Base-by-base conservation (phyloP, 108 stramenopile genomes). In the Cylindrotheca closterium region DNA sequence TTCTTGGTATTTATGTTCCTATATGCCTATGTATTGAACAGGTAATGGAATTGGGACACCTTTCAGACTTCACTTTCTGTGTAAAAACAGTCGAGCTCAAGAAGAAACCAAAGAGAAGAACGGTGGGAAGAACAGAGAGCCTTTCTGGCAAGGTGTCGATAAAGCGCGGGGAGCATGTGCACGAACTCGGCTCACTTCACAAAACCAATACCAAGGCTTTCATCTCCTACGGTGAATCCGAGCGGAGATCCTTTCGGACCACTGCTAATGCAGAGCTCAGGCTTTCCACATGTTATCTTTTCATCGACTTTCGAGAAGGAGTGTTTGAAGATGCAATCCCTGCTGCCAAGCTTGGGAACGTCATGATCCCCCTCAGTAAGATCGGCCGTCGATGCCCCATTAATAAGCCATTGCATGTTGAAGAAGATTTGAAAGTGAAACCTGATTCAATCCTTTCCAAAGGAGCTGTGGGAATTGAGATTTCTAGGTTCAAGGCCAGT, bases 1-100 rank as follows among this genome's bases (percentile, higher is more conserved):
- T 53, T 25, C 26, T 64, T 23, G 52, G 52, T 22, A 5, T 64
- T 1, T 53, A 53, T 32, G 52, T 64, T 0, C 32, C 32, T 19
- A 34, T 26, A 52, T 27, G 31, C 0, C 32, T 37, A 33, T 4
- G 30, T 2, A 64, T 64, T 3, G 31, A 64, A 15, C 48, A 53
- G 33, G 63, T 51, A 12, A 10, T 53, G 1, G 37, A 50, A 2
- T 23, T 64, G 33, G 21, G 51, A 7, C 5, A 1, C 51, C 37
- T 47, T 47, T 29, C 50, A 5, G 22, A 2, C 0, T 32, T 64
- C 52, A 31, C 51, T 30, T 21, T 64, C 27, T 32, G 37, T 32
- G 2, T 15, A 15, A 19, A 47, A 45, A 3, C 29, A 23, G 33
- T 64, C 8, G 30, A 64, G 3, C 30, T 57, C 15, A 2, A 34